Conservation (phyloP, 352 stramenopile genomes). For the Globisporangium uncinulatum region DNA sequence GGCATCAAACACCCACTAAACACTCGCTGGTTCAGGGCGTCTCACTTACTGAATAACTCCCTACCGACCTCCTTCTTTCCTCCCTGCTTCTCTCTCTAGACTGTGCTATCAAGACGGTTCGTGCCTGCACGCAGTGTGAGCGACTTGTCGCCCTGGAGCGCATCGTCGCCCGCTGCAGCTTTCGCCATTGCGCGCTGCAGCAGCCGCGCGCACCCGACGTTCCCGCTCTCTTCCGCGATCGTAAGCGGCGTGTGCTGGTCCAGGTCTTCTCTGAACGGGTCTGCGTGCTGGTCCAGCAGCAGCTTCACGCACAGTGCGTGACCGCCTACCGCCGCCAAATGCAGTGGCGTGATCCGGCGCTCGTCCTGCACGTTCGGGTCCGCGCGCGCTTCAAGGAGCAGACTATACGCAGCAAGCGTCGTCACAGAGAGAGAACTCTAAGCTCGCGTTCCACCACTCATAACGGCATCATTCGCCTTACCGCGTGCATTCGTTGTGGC, state of each 20-base stretch:
- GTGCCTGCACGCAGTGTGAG: conserved; percentile 59
- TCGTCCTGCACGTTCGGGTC: conserved; percentile 75
- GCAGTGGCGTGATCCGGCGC: conserved; percentile 63
- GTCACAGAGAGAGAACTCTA: no score
- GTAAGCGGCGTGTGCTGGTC: conserved; percentile 63
- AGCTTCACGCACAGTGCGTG: conserved; percentile 79
- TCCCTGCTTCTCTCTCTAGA: conserved; percentile 22
- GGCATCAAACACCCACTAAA: neutral
- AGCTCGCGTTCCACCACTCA: no score
- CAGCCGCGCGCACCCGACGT: conserved; percentile 67
- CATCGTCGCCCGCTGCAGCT: conserved; percentile 39
- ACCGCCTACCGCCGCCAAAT: conserved; percentile 62
- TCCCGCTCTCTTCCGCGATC: conserved; percentile 68
- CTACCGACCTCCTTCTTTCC: neutral
- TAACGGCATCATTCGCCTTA: conserved; percentile 2
- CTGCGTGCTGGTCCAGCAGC: conserved; percentile 69
- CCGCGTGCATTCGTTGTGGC: conserved; percentile 76
- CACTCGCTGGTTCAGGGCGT: neutral
- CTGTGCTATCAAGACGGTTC: conserved; percentile 56
- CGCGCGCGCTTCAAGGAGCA: conserved; percentile 50
- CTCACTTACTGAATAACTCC: neutral
- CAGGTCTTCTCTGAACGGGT: conserved; percentile 77
- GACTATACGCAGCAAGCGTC: conserved; percentile 9
- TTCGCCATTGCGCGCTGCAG: conserved; percentile 80
- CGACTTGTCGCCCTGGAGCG: conserved; percentile 25